Evolutionary conservation across 352 stramenopile genomes (phyloP).

Genomic region (Globisporangium viniferum): DNA sequence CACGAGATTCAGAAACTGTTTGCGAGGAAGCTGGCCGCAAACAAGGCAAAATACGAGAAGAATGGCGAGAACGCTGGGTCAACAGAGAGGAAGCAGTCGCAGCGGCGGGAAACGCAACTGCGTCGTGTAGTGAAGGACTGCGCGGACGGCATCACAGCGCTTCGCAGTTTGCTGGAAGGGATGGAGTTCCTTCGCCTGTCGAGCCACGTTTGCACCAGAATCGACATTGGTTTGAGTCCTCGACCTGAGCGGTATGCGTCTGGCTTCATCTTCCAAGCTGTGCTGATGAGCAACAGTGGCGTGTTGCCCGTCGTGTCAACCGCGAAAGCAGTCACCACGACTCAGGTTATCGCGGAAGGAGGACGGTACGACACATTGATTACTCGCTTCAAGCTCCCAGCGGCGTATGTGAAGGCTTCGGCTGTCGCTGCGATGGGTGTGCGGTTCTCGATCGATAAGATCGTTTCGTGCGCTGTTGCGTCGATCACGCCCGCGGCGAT

Average conservation of each 20-base stretch:
- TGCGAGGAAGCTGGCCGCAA: slow-evolving; percentile 32
- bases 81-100: slow-evolving; percentile 45
- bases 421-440: slow-evolving; percentile 78
- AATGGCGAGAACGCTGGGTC: background rate
- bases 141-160: slow-evolving; percentile 54
- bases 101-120: slow-evolving; percentile 65
- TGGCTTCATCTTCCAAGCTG: slow-evolving; percentile 83
- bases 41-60: slow-evolving; percentile 24
- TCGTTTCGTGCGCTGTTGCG: slow-evolving; percentile 65
- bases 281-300: slow-evolving; percentile 38
- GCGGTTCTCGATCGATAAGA: slow-evolving; percentile 85
- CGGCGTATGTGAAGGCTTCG: slow-evolving; percentile 66
- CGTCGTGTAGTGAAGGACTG: slow-evolving; percentile 68
- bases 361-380: slow-evolving; percentile 80
- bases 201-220: slow-evolving; percentile 53
- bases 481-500: slow-evolving; percentile 27
- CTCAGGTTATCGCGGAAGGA: slow-evolving; percentile 77
- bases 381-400: slow-evolving; percentile 82
- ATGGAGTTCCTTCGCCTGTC: slow-evolving; percentile 67
- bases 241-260: slow-evolving; percentile 74
- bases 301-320: slow-evolving; percentile 16
- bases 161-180: slow-evolving; percentile 64
- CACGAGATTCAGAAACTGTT: slow-evolving; percentile 64
- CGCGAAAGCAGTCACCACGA: slow-evolving; percentile 27
- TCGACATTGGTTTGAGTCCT: slow-evolving; percentile 77